These are phyloP conservation scores for Entomortierella parvispora DNA, from an alignment of 192 early-diverging fungal genomes.

Conservation along the genomic window DNA sequence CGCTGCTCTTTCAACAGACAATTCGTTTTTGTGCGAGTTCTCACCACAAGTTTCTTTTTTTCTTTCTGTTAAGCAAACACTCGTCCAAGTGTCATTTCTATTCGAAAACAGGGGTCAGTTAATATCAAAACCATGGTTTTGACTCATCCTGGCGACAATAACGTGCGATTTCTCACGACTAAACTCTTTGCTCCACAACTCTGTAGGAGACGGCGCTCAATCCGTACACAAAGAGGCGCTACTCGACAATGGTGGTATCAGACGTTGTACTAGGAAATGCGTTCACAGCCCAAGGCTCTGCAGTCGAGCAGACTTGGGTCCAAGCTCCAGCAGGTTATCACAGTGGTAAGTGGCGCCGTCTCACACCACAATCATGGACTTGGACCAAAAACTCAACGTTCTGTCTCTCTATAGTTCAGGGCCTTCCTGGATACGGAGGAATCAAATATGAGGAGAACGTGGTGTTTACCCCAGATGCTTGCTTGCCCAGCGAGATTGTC, in stretches of 20 bases:
- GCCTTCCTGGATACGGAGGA: neutral
- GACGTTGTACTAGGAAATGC: neutral
- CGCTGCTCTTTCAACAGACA: neutral
- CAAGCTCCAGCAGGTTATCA: neutral
- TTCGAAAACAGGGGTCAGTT: neutral
- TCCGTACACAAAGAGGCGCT: neutral
- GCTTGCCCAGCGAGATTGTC: conserved; percentile 2
- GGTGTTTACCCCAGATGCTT: neutral
- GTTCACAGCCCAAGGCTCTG: neutral
- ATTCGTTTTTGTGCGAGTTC: neutral
- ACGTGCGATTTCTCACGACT: too few species aligned
- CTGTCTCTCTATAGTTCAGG: neutral
- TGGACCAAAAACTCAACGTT: too few species aligned
- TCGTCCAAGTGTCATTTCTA: conserved; percentile 9
- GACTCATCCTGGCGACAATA: neutral
- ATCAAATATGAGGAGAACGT: neutral
- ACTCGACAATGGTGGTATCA: neutral
- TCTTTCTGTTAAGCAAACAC: neutral
- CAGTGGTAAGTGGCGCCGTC: neutral
- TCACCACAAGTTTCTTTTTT: too few species aligned
- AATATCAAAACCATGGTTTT: neutral
- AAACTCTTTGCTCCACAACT: neutral
- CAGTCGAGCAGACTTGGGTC: neutral
- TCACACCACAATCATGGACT: too few species aligned
- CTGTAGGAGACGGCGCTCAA: neutral